Evolutionary conservation across 805 yeast species (phyloP).

Genomic region (Scheffersomyces coipomensis): DNA sequence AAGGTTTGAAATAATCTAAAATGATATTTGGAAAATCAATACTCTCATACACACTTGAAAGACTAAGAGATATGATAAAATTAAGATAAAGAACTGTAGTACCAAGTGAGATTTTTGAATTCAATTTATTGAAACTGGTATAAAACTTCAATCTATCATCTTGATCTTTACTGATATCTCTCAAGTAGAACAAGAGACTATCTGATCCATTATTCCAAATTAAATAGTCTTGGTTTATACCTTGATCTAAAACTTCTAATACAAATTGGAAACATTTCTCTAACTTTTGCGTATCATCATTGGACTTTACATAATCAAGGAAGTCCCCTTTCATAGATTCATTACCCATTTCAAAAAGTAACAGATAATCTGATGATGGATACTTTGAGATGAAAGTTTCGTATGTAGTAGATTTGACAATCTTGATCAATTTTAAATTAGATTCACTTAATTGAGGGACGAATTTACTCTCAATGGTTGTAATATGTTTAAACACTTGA

Average conservation of each 20-base stretch:
- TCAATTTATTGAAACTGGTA: slow-evolving; percentile 14
- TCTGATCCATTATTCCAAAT: slow-evolving; percentile 7
- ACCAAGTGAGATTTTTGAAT: slow-evolving; percentile 19
- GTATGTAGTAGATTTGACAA: not conserved
- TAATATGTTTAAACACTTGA: not conserved
- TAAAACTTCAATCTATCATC: slow-evolving; percentile 13
- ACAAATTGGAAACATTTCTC: slow-evolving; percentile 14
- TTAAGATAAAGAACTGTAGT: slow-evolving; percentile 14
- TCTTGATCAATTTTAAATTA: not conserved
- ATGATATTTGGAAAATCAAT: slow-evolving; percentile 11
- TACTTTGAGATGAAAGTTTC: not conserved
- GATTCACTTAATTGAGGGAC: not conserved
- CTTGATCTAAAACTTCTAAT: slow-evolving; percentile 22
- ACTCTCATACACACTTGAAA: slow-evolving; percentile 7
- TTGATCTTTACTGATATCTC: not conserved
- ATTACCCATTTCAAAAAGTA: too few species aligned
- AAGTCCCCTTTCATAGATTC: too few species aligned
- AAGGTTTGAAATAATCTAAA: slow-evolving; percentile 11
- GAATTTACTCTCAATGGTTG: not conserved
- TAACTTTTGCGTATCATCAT: not conserved
- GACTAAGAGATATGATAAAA: slow-evolving; percentile 13
- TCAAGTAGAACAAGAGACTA: slow-evolving; percentile 10
- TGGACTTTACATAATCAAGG: not conserved
- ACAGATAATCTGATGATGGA: not conserved
- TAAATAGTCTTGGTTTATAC: slow-evolving; percentile 7